Evolutionary conservation across 2,329 filamentous ascomycete species (phyloP), one percentile per base, ranked within the genome.

Genomic region (Phoma sp.): DNA sequence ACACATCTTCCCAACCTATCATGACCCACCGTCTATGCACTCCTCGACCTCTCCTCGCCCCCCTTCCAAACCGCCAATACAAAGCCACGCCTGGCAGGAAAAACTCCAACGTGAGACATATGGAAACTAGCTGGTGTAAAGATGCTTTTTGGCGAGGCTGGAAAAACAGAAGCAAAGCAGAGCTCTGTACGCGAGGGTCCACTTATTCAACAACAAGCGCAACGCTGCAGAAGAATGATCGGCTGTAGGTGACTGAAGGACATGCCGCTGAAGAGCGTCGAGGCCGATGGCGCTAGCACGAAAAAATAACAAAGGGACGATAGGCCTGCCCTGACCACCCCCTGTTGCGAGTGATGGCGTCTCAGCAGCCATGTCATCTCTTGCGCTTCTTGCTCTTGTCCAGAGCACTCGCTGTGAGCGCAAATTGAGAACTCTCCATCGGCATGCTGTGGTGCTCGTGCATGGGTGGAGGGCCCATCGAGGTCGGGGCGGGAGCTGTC

Each of bases 361-460:
- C 9, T 36, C 21, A 27, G 24, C 32, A 17, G 25, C 31, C 46
- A 27, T 46, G 43, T 64, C 77, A 88, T 70, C 86, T 81, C 80
- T 90, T 90, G 70, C 87, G 82, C 78, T 89, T 89, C 82, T 88
- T 89, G 72, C 79, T 85, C 78, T 88, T 88, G 62, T 87, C 85
- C 29, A 69, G 56, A 7, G 63, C 56, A 15, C 52, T 65, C 55
- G 58, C 61, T 25, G 62, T 61, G 7, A 63, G 27, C 21, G 55
- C 46, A 27, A 58, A 58, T 41, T 65, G 55, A 8, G 57, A 46
- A 19, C 46, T 35, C 10, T 66, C 63, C n/a, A 63, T 37, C 8
- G 63, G 53, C 55, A 60, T 58, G 39, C 39, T 73, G 62, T 67
- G 65, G 60, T 67, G 65, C 61, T 77, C 74, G 64, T 69, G 64